Percentiles rank a stretch among this genome's conserved stretches.
These are phyloP conservation scores for Fomes fomentarius DNA, from an alignment of 1,284 basidiomycete species.

Conservation along the genomic window DNA sequence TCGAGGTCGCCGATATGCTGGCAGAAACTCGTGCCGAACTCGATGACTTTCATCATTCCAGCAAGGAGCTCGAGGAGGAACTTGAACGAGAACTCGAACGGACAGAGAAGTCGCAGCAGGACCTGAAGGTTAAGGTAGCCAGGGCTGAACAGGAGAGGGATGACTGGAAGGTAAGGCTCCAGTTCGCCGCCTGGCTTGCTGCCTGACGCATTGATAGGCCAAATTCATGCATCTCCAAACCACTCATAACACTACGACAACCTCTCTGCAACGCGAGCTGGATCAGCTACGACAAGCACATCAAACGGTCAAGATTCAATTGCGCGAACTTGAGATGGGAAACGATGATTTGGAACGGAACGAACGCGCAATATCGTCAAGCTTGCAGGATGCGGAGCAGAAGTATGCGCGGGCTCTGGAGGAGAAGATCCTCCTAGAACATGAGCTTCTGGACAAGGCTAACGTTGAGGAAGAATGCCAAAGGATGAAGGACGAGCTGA, in stretches of 20 bases:
- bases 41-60: constrained; percentile 89
- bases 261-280: constrained; percentile 86
- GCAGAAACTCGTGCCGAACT: constrained; percentile 85
- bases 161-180: constrained; percentile 81
- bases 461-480: constrained; percentile 92
- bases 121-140: constrained; percentile 76
- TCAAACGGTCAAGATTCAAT: constrained; percentile 78
- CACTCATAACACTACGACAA: constrained; percentile 85
- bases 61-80: constrained; percentile 93
- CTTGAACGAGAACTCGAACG: constrained; percentile 87
- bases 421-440: constrained; percentile 96
- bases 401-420: constrained; percentile 93
- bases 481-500: constrained; percentile 89
- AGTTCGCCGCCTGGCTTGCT: not conserved
- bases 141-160: constrained; percentile 82
- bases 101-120: constrained; percentile 85
- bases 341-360: constrained; percentile 95
- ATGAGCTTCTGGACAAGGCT: constrained; percentile 93
- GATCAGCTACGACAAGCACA: constrained; percentile 83
- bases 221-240: constrained; percentile 92
- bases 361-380: constrained; percentile 90
- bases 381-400: constrained; percentile 88
- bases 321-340: constrained; percentile 92
- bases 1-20: constrained; percentile 84
- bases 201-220: constrained; percentile 46